Base-by-base conservation (phyloP, 345 rosid genomes). In the Cardiospermum halicacabum region DNA sequence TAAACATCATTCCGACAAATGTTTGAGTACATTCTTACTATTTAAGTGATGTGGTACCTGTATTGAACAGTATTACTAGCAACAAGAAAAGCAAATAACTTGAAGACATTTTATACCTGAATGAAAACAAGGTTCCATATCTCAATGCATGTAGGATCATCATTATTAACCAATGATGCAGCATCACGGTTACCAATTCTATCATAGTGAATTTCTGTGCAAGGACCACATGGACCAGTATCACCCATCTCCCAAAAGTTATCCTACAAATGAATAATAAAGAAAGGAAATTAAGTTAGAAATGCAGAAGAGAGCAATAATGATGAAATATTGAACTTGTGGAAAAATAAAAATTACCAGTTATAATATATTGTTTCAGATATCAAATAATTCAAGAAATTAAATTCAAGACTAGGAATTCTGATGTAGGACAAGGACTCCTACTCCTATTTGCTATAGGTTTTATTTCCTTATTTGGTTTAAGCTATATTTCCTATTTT, bases 181-280 rank as follows among this genome's bases (percentile, higher is more conserved):
- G 97, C 96, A 57, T 94, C 86, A 0, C 93, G 96, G 58, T 86
- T 80, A 58, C 97, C 99, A 69, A 84, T 66, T 73, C 99, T 85
- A 71, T 94, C 99, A 58, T 69, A 94, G 80, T 91, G 96, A 58
- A 94, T 94, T 78, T 91, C 99, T 4, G 96, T 94, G 74, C 99
- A 94, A 73, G 99, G 99, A 54, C 97, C 97, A 67, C 97, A 91
- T 13, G 97, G 99, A 77, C 97, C 97, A 22, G 96, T 87, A 73
- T 94, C 99, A 16, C 99, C 99, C 97, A 94, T 91, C 85, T 91
- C 97, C 97, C 99, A 94, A 69, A 91, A 94, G 71, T 94, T 94
- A 76, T 94, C 99, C 97, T 93, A 65, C 53, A 65, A 25, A 13
- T 45, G n/a, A n/a, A 47, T 43, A 30, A 42, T 60, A 61, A 5